Evolutionary conservation across 345 rosid genomes (phyloP).

Genomic region (Bretschneidera sinensis): DNA sequence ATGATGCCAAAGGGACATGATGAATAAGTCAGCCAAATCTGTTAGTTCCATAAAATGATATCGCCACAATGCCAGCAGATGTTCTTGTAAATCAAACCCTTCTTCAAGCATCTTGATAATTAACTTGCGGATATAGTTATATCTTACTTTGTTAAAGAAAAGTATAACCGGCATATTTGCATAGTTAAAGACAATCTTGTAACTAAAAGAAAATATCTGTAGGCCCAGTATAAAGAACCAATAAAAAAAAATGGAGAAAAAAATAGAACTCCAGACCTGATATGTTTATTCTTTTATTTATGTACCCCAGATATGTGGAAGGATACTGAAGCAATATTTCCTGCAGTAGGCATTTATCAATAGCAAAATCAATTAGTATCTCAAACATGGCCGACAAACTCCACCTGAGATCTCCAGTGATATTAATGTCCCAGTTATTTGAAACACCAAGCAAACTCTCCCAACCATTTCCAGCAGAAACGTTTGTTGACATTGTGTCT

Average conservation of each 20-base stretch:
- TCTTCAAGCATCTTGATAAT: conserved; percentile 85
- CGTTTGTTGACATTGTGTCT: conserved; percentile 21
- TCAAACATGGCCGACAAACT: conserved; percentile 42
- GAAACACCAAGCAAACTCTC: conserved; percentile 57
- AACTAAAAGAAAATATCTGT: too few relatives aligned
- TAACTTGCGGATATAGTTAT: conserved; percentile 74
- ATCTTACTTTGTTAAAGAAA: conserved; percentile 61
- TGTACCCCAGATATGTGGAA: conserved; percentile 18
- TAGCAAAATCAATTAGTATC: conserved; percentile 73
- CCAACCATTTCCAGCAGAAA: conserved; percentile 70
- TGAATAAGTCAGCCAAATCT: conserved; percentile 88
- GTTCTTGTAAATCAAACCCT: conserved; percentile 82
- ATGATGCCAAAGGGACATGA: conserved; percentile 73
- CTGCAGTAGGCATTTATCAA: conserved; percentile 82
- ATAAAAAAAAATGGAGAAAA: too few relatives aligned
- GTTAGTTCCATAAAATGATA: conserved; percentile 88
- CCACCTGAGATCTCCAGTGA: conserved; percentile 33
- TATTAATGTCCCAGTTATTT: conserved; percentile 25
- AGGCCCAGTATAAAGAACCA: too few relatives aligned
- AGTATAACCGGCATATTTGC: conserved; percentile 5
- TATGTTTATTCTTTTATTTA: not conserved
- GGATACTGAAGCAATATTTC: conserved; percentile 98
- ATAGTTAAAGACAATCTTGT: conserved; percentile 6
- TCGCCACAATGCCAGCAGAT: conserved; percentile 68
- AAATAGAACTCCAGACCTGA: conserved; percentile 9